Percentiles rank a stretch among this genome's conserved stretches.
These are phyloP conservation scores for Talaromyces islandicus DNA, from an alignment of 2,329 filamentous ascomycete species.

Conservation along the genomic window DNA sequence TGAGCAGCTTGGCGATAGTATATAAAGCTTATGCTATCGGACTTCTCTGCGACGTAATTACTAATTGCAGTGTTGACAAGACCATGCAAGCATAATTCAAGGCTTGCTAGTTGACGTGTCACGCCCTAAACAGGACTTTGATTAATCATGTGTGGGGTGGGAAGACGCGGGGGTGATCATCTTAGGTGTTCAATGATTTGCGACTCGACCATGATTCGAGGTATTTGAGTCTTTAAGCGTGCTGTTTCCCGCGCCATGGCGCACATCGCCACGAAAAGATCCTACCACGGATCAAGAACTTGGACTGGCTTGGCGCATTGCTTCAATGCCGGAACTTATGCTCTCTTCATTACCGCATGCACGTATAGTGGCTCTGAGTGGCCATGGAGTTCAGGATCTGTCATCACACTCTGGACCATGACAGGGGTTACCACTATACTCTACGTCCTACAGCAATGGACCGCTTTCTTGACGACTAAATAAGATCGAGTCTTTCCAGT, in stretches of 20 bases:
- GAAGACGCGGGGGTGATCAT: no score
- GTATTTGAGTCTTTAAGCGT: no score
- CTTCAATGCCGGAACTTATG: slow-evolving; percentile 36
- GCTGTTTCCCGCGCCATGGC: slow-evolving; percentile 28
- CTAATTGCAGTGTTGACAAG: neutral
- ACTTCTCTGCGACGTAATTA: neutral
- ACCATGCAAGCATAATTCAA: neutral
- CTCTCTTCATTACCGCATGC: slow-evolving; percentile 42
- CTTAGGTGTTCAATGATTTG: no score
- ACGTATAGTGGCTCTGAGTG: slow-evolving; percentile 46
- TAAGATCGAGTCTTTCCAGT: neutral
- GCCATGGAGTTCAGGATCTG: slow-evolving; percentile 39
- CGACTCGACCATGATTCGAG: no score
- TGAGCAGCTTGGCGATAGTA: neutral
- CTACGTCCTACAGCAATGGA: slow-evolving; percentile 38
- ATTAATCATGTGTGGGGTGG: neutral
- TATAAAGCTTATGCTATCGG: neutral
- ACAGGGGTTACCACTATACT: slow-evolving; percentile 39
- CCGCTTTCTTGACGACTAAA: neutral
- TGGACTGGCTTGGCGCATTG: slow-evolving; percentile 42
- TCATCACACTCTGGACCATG: slow-evolving; percentile 44
- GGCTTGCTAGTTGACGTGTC: neutral
- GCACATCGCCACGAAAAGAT: slow-evolving; percentile 16
- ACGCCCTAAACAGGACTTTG: neutral
- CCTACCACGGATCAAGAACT: slow-evolving; percentile 17